These are phyloP conservation scores for Ilex paraguariensis DNA, from an alignment of 305 asterid genomes.

Conservation along the genomic window DNA sequence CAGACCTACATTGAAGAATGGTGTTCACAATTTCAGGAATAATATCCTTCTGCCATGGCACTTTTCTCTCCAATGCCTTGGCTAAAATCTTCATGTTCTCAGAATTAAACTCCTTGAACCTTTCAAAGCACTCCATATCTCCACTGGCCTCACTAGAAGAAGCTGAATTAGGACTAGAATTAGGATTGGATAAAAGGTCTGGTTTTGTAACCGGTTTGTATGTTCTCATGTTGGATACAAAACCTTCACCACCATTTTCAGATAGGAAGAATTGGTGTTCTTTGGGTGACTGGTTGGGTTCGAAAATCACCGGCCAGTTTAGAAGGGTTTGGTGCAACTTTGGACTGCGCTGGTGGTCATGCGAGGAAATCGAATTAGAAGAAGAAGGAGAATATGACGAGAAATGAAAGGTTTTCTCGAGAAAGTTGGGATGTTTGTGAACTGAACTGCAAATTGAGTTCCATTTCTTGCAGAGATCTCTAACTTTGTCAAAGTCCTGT, in stretches of 20 bases:
- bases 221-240: constrained; percentile 21
- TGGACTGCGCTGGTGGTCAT: constrained; percentile 27
- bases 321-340: constrained; percentile 33
- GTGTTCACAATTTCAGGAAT: constrained; percentile 46
- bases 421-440: constrained; percentile 62
- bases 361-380: constrained; percentile 67
- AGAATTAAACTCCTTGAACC: constrained; percentile 33
- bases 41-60: constrained; percentile 60
- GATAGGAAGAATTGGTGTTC: constrained; percentile 38
- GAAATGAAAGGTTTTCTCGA: constrained; percentile 41
- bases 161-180: constrained; percentile 93
- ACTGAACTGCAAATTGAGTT: constrained; percentile 69
- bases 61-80: constrained; percentile 51
- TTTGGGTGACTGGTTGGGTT: constrained; percentile 26
- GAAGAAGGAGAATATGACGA: constrained; percentile 63
- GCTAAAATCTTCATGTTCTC: constrained; percentile 40
- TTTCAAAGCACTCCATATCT: constrained; percentile 29
- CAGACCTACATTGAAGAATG: constrained; percentile 57
- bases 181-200: constrained; percentile 81
- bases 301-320: constrained; percentile 49
- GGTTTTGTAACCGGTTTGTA: constrained; percentile 32
- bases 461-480: constrained; percentile 72
- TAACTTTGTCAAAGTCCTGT: constrained; percentile 54
- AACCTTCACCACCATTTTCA: constrained; percentile 27
- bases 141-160: constrained; percentile 91